phyloP scores from a whole-genome alignment of 2,329 filamentous ascomycete genomes.

The Verticillium dahliae region DNA sequence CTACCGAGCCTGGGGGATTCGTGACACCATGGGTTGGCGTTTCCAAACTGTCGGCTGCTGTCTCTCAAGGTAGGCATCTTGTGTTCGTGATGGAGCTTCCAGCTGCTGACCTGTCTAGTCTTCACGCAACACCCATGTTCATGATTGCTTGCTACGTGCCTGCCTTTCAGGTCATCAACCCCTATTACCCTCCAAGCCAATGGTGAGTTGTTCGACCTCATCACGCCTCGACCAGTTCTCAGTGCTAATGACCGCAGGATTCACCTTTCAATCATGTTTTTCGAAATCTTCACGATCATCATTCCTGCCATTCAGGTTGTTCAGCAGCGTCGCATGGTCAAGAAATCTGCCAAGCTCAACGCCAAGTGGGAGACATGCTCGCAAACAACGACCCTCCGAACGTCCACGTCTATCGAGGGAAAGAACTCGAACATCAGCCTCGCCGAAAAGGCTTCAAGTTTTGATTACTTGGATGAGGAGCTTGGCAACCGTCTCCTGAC shows the following conservation, averaged over 20 bases:
- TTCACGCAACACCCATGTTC: conserved; percentile 51
- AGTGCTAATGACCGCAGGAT: conserved; percentile 28
- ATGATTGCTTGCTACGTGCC: conserved; percentile 39
- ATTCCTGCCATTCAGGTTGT: conserved; percentile 33
- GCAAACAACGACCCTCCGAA: conserved; percentile 12
- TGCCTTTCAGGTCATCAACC: conserved; percentile 33
- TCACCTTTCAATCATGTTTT: conserved; percentile 44
- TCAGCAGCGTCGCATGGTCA: conserved; percentile 14
- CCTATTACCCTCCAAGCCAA: conserved; percentile 43
- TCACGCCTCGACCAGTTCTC: neutral
- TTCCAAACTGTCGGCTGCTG: conserved; percentile 40
- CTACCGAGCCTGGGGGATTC: conserved; percentile 44
- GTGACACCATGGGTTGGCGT: conserved; percentile 52
- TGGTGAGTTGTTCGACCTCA: conserved; percentile 29
- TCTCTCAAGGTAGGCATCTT: conserved; percentile 19
- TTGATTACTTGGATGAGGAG: conserved; percentile 14
- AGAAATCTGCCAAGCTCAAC: conserved; percentile 17
- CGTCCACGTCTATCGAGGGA: conserved; percentile 11
- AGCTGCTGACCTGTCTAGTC: conserved; percentile 20
- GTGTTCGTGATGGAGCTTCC: neutral
- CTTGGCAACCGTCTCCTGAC: conserved; percentile 37
- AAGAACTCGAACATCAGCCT: conserved; percentile 12
- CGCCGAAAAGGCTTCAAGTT: conserved; percentile 24
- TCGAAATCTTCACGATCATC: conserved; percentile 49
- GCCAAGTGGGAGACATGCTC: conserved; percentile 22